phyloP scores from a whole-genome alignment of 106 monocot genomes.

The Triglochin maritima region DNA sequence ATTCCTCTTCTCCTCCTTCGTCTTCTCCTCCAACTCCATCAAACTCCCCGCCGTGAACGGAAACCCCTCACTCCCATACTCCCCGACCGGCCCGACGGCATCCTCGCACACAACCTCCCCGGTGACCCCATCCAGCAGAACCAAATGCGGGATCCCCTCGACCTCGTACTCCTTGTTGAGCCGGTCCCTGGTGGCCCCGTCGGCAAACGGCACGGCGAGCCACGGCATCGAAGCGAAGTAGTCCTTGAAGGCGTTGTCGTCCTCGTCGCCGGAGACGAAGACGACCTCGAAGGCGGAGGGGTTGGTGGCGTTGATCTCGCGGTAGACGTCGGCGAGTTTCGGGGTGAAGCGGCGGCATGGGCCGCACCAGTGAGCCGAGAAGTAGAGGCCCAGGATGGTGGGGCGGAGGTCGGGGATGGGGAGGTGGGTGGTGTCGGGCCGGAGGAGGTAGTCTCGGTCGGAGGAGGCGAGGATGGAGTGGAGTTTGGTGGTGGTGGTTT shows the following conservation, averaged over 20 bases:
- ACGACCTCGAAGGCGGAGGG: constrained; percentile 42
- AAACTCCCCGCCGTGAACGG: constrained; percentile 51
- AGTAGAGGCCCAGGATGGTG: constrained; percentile 46
- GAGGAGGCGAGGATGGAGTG: neutral
- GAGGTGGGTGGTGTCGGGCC: constrained; percentile 11
- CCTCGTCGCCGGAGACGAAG: constrained; percentile 55
- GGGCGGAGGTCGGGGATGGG: constrained; percentile 14
- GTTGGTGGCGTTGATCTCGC: constrained; percentile 22
- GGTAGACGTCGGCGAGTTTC: constrained; percentile 36
- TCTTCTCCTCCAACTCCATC: constrained; percentile 29
- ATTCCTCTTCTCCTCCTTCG: constrained; percentile 37
- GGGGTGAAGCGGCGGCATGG: constrained; percentile 51
- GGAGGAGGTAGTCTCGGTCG: neutral
- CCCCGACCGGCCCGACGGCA: constrained; percentile 26
- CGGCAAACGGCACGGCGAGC: constrained; percentile 76
- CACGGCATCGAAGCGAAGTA: constrained; percentile 82
- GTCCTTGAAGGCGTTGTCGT: constrained; percentile 35
- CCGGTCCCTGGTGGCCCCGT: constrained; percentile 18
- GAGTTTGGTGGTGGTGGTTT: neutral
- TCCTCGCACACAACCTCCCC: constrained; percentile 31
- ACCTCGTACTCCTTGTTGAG: constrained; percentile 36
- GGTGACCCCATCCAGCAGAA: constrained; percentile 34
- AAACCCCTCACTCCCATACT: constrained; percentile 34
- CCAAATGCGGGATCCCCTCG: constrained; percentile 42
- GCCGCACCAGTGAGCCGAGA: constrained; percentile 62